Percentiles rank a stretch among this genome's conserved stretches.
Evolutionary conservation across 192 early-diverging fungal species (phyloP).

Genomic region (Backusella sp.): DNA sequence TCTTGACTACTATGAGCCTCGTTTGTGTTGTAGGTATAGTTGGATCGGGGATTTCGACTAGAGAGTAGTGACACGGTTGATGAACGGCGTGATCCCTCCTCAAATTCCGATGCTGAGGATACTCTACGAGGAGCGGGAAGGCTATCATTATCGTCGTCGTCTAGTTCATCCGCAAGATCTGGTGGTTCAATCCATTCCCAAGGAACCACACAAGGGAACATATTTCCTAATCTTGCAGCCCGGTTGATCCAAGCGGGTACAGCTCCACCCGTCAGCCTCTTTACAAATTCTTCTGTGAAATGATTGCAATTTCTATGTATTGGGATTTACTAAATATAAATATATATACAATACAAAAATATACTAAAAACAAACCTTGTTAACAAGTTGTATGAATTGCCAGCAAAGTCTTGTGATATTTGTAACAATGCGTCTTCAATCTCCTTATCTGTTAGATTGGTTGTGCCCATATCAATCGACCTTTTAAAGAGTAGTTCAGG

Average conservation of each 20-base stretch:
- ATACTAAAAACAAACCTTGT: constrained; percentile 12
- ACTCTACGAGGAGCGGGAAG: neutral
- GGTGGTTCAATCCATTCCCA: constrained; percentile 40
- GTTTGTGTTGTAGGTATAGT: neutral
- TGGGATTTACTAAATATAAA: neutral
- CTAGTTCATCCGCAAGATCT: constrained; percentile 7
- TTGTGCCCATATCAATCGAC: constrained; percentile 33
- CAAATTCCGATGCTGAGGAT: neutral
- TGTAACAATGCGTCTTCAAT: constrained; percentile 15
- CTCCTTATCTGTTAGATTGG: constrained; percentile 17
- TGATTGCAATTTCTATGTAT: constrained; percentile 38
- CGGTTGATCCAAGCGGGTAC: constrained; percentile 38
- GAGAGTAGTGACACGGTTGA: neutral
- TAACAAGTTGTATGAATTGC: constrained; percentile 34
- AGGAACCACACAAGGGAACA: constrained; percentile 41
- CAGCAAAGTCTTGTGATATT: constrained; percentile 33
- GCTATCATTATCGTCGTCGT: neutral
- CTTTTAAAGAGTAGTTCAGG: constrained; percentile 22
- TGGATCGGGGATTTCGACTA: neutral
- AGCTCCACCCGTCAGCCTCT: constrained; percentile 17
- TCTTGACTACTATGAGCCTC: neutral
- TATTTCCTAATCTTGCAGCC: constrained; percentile 37
- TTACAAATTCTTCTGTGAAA: constrained; percentile 35
- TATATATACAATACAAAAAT: neutral
- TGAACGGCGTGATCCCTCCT: neutral